These are phyloP conservation scores for Penicillium turbatum DNA, from an alignment of 495 filamentous ascomycete species.

Conservation along the genomic window DNA sequence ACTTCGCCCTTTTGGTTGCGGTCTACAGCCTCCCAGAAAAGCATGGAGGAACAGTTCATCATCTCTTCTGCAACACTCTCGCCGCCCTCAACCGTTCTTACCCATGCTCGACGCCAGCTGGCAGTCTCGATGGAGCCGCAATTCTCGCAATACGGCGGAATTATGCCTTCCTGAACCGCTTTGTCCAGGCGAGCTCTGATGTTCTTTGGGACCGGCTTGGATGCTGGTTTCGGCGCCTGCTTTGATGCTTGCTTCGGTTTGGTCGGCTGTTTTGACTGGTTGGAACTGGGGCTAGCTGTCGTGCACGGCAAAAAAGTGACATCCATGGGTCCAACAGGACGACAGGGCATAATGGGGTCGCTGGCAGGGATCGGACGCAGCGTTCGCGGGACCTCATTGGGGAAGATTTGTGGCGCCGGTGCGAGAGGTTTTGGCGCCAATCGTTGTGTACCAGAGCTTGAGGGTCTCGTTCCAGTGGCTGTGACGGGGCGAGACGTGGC, in stretches of 20 bases:
- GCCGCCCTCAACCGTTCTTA: conserved; percentile 58
- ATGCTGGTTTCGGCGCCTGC: conserved; percentile 26
- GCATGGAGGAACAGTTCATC: conserved; percentile 60
- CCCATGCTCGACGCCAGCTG: conserved; percentile 88
- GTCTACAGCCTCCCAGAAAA: conserved; percentile 58
- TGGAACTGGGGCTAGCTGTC: neutral
- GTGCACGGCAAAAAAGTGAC: conserved; percentile 3
- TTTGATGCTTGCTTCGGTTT: conserved; percentile 33
- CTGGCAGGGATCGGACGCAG: conserved; percentile 50
- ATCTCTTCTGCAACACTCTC: conserved; percentile 61
- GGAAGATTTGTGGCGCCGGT: conserved; percentile 33
- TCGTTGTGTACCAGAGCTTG: conserved; percentile 33
- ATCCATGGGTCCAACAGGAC: conserved; percentile 25
- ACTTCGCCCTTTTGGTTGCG: conserved; percentile 55
- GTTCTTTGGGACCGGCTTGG: conserved; percentile 34
- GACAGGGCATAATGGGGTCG: conserved; percentile 49
- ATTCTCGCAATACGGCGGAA: conserved; percentile 83
- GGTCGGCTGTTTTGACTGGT: neutral
- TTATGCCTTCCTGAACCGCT: conserved; percentile 64
- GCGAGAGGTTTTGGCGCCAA: conserved; percentile 38
- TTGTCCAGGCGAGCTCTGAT: conserved; percentile 53
- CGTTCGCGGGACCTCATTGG: conserved; percentile 32
- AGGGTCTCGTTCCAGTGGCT: conserved; percentile 31
- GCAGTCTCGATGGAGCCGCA: conserved; percentile 94
- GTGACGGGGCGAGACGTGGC: conserved; percentile 2